Percentiles rank a stretch among this genome's conserved stretches.
Evolutionary conservation across 257 asterid genomes (phyloP).

Genomic region (Eustoma russellianum): DNA sequence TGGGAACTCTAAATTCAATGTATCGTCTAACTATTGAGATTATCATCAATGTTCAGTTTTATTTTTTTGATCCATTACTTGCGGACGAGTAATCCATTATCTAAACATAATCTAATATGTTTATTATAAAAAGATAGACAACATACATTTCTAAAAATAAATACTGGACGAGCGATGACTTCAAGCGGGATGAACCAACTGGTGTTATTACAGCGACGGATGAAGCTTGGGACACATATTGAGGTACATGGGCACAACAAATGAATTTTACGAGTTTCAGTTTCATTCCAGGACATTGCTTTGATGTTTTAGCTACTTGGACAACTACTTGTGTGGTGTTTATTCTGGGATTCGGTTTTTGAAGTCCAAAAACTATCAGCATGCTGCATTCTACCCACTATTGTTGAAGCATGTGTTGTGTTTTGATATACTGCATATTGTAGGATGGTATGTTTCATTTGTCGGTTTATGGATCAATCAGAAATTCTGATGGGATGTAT

Average conservation of each 20-base stretch:
- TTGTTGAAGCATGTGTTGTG: too few species aligned
- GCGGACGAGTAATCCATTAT: too few species aligned
- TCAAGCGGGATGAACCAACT: constrained; percentile 55
- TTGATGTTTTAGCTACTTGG: not conserved
- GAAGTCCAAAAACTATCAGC: not conserved
- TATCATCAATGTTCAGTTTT: too few species aligned
- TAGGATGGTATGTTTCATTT: too few species aligned
- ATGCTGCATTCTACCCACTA: too few species aligned
- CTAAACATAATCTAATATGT: too few species aligned
- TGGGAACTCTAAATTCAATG: too few species aligned
- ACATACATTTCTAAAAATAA: too few species aligned
- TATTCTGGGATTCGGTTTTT: not conserved
- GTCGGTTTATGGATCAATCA: not conserved
- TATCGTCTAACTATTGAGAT: too few species aligned
- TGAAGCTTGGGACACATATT: constrained; percentile 62
- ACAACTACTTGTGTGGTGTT: not conserved
- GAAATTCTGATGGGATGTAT: constrained; percentile 10
- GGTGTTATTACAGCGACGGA: constrained; percentile 51
- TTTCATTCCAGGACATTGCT: constrained; percentile 1
- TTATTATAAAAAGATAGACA: too few species aligned
- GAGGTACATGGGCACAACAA: constrained; percentile 21
- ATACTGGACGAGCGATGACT: constrained; percentile 14
- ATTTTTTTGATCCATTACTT: too few species aligned
- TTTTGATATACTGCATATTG: not conserved
- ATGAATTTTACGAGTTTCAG: constrained; percentile 4